Evolutionary conservation across 2,329 filamentous ascomycete species (phyloP), one percentile per base, ranked within the genome.

Genomic region (Westerdykella sp.): DNA sequence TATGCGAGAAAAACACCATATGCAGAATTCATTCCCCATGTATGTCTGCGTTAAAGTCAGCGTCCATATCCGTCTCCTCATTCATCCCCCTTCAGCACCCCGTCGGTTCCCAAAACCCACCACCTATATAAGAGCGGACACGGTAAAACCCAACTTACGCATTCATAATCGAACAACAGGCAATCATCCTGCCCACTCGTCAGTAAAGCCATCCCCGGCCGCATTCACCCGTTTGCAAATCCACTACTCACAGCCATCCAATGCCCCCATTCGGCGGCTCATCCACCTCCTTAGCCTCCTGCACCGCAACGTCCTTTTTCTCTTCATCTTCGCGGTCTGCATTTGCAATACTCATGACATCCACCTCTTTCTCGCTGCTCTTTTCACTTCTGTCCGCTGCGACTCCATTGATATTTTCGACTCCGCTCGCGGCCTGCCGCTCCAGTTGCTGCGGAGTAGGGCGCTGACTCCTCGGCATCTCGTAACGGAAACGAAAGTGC

Each of bases 1-100:
- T 88, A 77, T 13, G 87, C 83, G 12, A 91, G 79, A 50, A 84
- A 87, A 44, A 88, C 81, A 61, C 85, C 86, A 69, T 77, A 85
- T 2, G 77, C 74, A 43, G 77, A 80, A 60, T 87, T 88, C 47
- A 88, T 69, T 6, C 84, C 84, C 84, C 84, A 88, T 1, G 84
- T 87, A 58, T 87, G 83, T 6, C 75, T 48, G 75, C 69, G 32
- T 21, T 1, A 28, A 5, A 36, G 41, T 58, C 43, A 58, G 51
- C 25, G 3, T 7, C 25, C 25, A 9, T 28, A 28, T 28, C 25
- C 25, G 11, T 21, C 18, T 21, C 18, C 9, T 28, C 25, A 10
- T 28, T 28, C 25, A 28, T 28, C 3, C 11, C 25, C 18, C 7
- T 28, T 28, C 25, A 28, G 4, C 25, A 28, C 25, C 18, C 18